Base-by-base conservation (phyloP, 139 green algal species). In the Chlorella vulgaris region DNA sequence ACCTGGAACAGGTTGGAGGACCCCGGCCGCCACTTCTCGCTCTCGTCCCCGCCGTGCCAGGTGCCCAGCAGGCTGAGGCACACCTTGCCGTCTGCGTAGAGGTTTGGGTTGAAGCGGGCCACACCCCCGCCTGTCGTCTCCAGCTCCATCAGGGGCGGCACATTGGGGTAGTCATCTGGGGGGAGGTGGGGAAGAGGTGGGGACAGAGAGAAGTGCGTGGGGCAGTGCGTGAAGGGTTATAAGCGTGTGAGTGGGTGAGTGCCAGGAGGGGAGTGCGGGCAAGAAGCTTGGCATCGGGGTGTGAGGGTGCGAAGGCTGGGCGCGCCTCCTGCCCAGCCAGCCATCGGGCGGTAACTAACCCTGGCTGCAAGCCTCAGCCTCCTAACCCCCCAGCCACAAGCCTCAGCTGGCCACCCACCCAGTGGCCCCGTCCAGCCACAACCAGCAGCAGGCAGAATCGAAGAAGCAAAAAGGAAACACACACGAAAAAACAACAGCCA, bases 51-150 rank as follows among this genome's bases (percentile, higher is more conserved):
- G 26, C 89, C 90, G 51, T 94, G 88, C 91, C 91, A 95, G 31
- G 91, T 95, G 75, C 91, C 91, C 74, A 95, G 85, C 73, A 95
- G 85, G 33, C 68, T 87, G 55, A 95, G 74, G 83, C 91, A 95
- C 80, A 95, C 91, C 86, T 90, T 87, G 83, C 80, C 80, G n/a
- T 84, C 70, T 24, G 80, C 86, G 69, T 94, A 96, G 39, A 97
- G 88, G 86, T 98, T 98, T 39, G 94, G 94, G 86, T 98, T 98
- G 91, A 95, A 94, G 31, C 93, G 81, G 2, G 85, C 89, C 0
- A 87, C 76, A n/a, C 91, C 92, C 7, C 91, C 93, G 0, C 93
- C 94, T 29, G 90, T 96, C 38, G 93, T 91, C 36, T 94, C 82
- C 66, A 92, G 84, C 85, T 94, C 86, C 81, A 91, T 81, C 28